A percentile compares a stretch with the other conserved stretches of the same genome.
Conservation (phyloP, 306 rosid species). For the Acmispon strigosus region DNA sequence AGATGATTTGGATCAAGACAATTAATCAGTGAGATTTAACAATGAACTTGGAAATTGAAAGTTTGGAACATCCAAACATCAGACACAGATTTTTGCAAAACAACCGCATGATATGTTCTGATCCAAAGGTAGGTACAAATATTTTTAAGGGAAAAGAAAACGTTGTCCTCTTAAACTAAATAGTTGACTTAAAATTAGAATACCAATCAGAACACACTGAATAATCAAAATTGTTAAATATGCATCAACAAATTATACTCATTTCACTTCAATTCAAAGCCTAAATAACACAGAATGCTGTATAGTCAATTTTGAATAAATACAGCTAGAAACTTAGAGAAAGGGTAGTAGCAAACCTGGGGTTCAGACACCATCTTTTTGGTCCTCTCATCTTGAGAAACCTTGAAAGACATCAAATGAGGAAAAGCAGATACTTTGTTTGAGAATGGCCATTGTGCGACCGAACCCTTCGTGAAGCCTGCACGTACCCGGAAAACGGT, state of each 20-base stretch:
- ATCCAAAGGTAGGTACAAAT: not conserved
- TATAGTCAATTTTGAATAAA: not conserved
- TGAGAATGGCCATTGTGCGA: conserved; percentile 54
- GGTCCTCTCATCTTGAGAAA: conserved; percentile 50
- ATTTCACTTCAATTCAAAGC: not conserved
- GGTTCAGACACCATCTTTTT: conserved; percentile 36
- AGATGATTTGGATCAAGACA: not conserved
- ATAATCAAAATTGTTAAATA: not conserved
- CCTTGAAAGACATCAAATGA: conserved; percentile 55
- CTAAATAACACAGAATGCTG: not conserved
- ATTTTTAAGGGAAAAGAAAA: not conserved
- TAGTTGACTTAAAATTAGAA: conserved; percentile 21
- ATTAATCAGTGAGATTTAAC: not conserved
- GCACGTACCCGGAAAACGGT: conserved; percentile 16
- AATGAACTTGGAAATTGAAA: not conserved
- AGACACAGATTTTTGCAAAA: not conserved
- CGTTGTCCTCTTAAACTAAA: not conserved
- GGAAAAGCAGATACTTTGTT: conserved; percentile 59
- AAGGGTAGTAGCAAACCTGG: conserved; percentile 41
- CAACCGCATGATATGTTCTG: not conserved
- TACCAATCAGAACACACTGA: not conserved
- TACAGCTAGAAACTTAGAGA: not conserved
- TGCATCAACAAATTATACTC: not conserved
- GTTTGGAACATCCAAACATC: not conserved
- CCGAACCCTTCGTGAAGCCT: conserved; percentile 40